Evolutionary conservation across 768 basidiomycete species (phyloP), one percentile per base, ranked within the genome.

Genomic region (Amanita molliuscula): DNA sequence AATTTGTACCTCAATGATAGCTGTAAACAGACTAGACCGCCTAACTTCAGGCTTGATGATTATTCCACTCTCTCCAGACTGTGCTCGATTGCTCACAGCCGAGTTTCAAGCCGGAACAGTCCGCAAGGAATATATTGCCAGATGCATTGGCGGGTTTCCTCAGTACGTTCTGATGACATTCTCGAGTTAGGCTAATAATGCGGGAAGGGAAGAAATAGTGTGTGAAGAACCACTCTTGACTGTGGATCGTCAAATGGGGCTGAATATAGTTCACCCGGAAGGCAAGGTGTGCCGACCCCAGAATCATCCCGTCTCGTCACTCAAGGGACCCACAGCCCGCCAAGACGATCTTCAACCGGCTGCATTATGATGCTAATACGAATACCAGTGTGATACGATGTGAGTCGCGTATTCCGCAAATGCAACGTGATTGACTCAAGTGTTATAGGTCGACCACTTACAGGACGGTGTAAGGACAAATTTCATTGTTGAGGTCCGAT

Each of bases 31-130:
- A 50, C 70, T 99, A 48, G 96, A 99, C 66, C 77, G 96, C 48
- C 71, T 98, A 23, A 98, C 96, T 0, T 93, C 90, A 0, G 96
- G 96, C 6, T 71, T 97, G 38, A 93, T 99, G 92, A 87, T 99
- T 57, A 69, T 97, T 46, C 91, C 93, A 0, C 69, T 92, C 10
- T 82, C 82, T 16, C 69, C 79, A 1, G 66, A 77, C 37, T 73
- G 84, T 31, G 90, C 92, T 2, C 74, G 81, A 26, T 63, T 69
- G 13, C 72, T 97, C 31, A 82, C 89, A 3, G 70, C 74, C 16
- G 92, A 97, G 66, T 97, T 98, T 61, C 72, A 81, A 57, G 76
- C 77, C 6, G 87, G 90, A 0, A 78, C 77, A 11, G 83, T 99
- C 49, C 76, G 78, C 55, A 99, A 99, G 66, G 91, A 89, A 61